A percentile compares a stretch with the other conserved stretches of the same genome.
Evolutionary conservation across 2,329 filamentous ascomycete genomes (phyloP).

Genomic region (Pseudogymnoascus sp.): DNA sequence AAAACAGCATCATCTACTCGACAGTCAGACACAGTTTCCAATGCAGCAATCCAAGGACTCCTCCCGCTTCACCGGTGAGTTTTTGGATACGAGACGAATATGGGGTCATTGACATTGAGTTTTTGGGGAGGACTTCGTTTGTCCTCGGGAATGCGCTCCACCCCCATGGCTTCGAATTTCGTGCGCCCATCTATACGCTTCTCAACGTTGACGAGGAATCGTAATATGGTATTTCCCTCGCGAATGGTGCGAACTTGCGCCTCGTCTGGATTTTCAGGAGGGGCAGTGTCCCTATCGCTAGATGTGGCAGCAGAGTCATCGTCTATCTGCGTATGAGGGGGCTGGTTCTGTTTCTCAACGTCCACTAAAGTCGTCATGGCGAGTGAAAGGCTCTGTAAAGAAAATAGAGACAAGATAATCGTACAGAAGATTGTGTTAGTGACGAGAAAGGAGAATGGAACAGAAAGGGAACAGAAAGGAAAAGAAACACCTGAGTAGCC

Average conservation of each 20-base stretch:
- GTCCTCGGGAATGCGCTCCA: conserved; percentile 10
- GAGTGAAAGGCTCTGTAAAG: not conserved
- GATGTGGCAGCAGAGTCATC: not conserved
- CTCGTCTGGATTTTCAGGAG: not conserved
- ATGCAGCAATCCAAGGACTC: not conserved
- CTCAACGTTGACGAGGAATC: conserved; percentile 5
- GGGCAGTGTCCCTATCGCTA: not conserved
- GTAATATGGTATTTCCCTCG: not conserved
- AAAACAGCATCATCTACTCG: conserved; percentile 5
- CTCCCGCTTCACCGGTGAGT: not conserved
- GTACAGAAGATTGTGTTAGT: not conserved
- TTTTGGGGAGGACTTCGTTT: conserved; percentile 8
- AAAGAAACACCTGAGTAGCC: not conserved
- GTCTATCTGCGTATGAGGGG: not conserved
- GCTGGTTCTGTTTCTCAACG: not conserved
- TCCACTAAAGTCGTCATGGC: conserved; percentile 4
- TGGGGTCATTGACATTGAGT: conserved; percentile 8
- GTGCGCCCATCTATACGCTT: conserved; percentile 3
- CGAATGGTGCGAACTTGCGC: conserved; percentile 5
- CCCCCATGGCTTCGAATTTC: conserved; percentile 9
- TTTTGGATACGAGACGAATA: not conserved
- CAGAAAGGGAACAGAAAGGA: not conserved
- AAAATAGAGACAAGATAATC: not conserved
- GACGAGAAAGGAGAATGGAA: not conserved
- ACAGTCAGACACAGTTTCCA: not conserved